These are phyloP conservation scores for Massospora cicadina DNA, from an alignment of 371 early-diverging fungal genomes.

Conservation along the genomic window DNA sequence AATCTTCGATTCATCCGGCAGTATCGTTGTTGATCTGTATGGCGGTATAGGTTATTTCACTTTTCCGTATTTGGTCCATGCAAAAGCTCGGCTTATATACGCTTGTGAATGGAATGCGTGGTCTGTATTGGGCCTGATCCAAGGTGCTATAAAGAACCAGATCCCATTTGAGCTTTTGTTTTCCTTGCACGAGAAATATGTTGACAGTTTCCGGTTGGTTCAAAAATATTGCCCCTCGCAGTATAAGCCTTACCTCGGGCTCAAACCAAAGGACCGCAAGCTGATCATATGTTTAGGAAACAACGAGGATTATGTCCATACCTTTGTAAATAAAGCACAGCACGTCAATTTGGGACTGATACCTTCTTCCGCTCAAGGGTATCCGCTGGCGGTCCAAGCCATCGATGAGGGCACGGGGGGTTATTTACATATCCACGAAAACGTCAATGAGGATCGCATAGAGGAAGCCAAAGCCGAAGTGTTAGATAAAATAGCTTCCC, in stretches of 20 bases:
- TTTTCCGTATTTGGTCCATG: constrained; percentile 20
- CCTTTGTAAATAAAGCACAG: constrained; percentile 19
- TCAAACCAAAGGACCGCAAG: constrained; percentile 1
- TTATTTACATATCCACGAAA: constrained; percentile 21
- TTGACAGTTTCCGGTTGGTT: not conserved
- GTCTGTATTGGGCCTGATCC: constrained; percentile 20
- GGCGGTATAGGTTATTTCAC: constrained; percentile 25
- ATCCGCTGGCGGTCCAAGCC: constrained; percentile 21
- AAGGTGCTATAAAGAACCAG: constrained; percentile 16
- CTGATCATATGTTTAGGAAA: constrained; percentile 19
- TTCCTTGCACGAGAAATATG: not conserved
- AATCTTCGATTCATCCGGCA: constrained; percentile 15
- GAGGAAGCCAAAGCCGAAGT: not conserved
- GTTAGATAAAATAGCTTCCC: not conserved
- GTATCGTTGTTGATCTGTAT: constrained; percentile 21
- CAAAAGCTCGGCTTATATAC: constrained; percentile 19
- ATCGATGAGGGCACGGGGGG: constrained; percentile 19
- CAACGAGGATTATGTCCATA: constrained; percentile 18
- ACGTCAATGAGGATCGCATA: constrained; percentile 14
- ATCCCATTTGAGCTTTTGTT: constrained; percentile 14
- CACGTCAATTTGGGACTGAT: constrained; percentile 24
- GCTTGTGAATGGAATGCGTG: constrained; percentile 26
- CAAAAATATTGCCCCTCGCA: not conserved
- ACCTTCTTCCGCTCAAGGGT: constrained; percentile 21
- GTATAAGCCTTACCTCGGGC: not conserved